A percentile compares a stretch with the other conserved stretches of the same genome.
phyloP scores from a whole-genome alignment of 148 eudicot species.

The Tetragonia tetragonoides region DNA sequence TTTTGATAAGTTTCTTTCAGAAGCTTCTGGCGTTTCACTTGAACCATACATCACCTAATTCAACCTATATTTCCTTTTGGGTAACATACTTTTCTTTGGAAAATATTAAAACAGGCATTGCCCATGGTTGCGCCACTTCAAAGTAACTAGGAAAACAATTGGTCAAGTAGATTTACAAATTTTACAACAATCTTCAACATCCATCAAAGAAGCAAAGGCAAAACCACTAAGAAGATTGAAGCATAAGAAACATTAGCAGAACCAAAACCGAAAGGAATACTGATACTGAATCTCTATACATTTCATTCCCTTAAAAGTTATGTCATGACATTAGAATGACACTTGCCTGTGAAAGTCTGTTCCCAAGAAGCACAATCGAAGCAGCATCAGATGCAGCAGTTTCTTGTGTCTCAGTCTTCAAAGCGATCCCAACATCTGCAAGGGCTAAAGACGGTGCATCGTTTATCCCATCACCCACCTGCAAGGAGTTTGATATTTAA shows the following conservation, averaged over 20 bases:
- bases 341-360: constrained; percentile 77
- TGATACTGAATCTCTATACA: no score
- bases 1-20: neutral
- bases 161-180: no score
- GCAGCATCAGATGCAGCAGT: constrained; percentile 98
- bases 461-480: constrained; percentile 98
- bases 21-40: neutral
- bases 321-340: neutral
- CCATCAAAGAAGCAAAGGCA: neutral
- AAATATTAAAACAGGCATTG: neutral
- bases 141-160: neutral
- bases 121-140: constrained; percentile 1
- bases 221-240: neutral
- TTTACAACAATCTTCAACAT: no score
- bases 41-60: neutral
- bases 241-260: neutral
- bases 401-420: constrained; percentile 77
- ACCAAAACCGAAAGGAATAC: no score
- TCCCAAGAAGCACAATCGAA: constrained; percentile 90
- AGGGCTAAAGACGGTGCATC: constrained; percentile 95
- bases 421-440: constrained; percentile 94
- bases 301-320: neutral
- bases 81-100: neutral
- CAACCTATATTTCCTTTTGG: neutral
- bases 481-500: constrained; percentile 24